phyloP scores from a whole-genome alignment of 208 protist species.

The Leishmania martiniquensis region DNA sequence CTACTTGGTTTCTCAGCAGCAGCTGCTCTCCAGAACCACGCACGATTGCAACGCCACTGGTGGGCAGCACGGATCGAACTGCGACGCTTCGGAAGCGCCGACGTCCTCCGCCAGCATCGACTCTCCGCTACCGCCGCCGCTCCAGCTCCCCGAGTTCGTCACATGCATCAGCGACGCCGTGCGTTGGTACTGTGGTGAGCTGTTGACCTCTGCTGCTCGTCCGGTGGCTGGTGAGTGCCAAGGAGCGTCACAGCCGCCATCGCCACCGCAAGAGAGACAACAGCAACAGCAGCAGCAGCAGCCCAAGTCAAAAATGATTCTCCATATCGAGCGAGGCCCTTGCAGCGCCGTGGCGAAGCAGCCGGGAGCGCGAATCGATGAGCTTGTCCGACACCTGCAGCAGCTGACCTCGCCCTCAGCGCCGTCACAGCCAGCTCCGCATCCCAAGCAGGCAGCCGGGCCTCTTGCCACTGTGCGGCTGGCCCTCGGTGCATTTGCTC shows the following conservation, averaged over 20 bases:
- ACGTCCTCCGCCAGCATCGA: not conserved
- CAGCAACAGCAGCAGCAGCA: not conserved
- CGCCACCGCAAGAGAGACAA: not conserved
- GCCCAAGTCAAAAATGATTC: not conserved
- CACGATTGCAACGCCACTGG: not conserved
- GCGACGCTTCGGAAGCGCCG: not conserved
- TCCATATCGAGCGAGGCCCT: not conserved
- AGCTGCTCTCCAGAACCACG: constrained; percentile 11
- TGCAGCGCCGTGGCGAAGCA: not conserved
- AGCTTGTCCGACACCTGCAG: constrained; percentile 17
- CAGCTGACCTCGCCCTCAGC: not conserved
- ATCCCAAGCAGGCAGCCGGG: not conserved
- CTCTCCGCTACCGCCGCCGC: constrained; percentile 9
- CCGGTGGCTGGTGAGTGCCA: not conserved
- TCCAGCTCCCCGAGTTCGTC: constrained; percentile 19
- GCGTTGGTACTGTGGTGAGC: constrained; percentile 29
- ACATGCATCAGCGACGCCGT: constrained; percentile 22
- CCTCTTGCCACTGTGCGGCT: constrained; percentile 24
- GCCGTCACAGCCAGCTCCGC: not conserved
- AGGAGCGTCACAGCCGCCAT: not conserved
- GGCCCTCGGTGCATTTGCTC: constrained; percentile 18
- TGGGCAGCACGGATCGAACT: not conserved
- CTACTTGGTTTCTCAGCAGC: constrained; percentile 14
- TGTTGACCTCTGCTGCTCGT: not conserved
- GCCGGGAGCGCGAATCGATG: constrained; percentile 17